These are phyloP conservation scores for Aureobasidium musti DNA, from an alignment of 2,329 filamentous ascomycete species.

Conservation along the genomic window DNA sequence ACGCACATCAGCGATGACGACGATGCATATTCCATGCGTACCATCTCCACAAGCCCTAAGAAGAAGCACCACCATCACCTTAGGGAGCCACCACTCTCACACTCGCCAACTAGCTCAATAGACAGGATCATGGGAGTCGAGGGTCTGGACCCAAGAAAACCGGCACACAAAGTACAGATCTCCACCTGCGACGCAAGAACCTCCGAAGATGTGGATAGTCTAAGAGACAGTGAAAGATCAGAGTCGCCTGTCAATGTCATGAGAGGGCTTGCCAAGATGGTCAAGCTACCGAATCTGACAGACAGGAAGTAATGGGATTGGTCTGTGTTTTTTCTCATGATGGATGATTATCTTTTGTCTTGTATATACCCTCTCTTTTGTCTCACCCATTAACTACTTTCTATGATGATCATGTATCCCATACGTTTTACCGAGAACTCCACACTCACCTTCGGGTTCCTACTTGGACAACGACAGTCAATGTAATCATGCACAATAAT, in stretches of 20 bases:
- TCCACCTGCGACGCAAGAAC: not conserved
- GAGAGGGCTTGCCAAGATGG: constrained; percentile 17
- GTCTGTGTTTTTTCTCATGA: not conserved
- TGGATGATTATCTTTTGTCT: not conserved
- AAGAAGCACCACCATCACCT: constrained; percentile 4
- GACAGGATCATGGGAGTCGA: constrained; percentile 22
- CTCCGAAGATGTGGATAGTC: constrained; percentile 12
- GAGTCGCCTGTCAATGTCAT: constrained; percentile 17
- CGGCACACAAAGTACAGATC: constrained; percentile 21
- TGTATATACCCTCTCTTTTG: constrained; percentile 17
- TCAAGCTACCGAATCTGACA: not conserved
- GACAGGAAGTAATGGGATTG: not conserved
- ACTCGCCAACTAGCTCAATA: not conserved
- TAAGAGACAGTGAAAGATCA: constrained; percentile 8
- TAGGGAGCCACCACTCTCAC: not conserved
- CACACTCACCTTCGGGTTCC: no score
- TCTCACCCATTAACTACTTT: not conserved
- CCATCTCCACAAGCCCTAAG: not conserved
- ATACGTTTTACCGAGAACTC: no score
- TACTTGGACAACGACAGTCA: not conserved
- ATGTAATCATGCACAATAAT: no score
- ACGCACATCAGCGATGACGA: constrained; percentile 6
- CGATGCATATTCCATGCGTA: constrained; percentile 17
- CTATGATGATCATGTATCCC: no score
- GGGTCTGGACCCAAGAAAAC: not conserved